Evolutionary conservation across 1,284 basidiomycete species (phyloP).

Genomic region (Ustilago sp.): DNA sequence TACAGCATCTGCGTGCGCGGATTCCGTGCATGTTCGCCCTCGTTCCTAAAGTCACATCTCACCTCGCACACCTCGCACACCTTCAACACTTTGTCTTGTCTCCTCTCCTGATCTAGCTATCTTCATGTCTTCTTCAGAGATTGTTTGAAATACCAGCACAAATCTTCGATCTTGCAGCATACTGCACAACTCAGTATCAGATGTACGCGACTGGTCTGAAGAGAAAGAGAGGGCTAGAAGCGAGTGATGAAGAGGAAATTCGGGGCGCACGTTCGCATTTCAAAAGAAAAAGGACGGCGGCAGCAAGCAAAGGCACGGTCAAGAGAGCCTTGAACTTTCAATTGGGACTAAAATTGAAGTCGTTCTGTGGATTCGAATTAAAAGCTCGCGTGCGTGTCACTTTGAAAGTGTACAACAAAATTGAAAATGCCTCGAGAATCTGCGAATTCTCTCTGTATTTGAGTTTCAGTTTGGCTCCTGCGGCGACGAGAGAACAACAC

Average conservation of each 20-base stretch:
- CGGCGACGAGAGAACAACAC: conserved; percentile 16
- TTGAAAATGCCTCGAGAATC: background rate
- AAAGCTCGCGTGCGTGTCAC: conserved; percentile 12
- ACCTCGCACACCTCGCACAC: background rate
- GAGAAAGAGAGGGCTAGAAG: background rate
- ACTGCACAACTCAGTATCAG: too few species aligned
- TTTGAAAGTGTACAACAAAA: background rate
- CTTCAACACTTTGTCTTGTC: background rate
- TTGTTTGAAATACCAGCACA: too few species aligned
- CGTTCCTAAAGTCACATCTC: conserved; percentile 21
- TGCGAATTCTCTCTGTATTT: background rate
- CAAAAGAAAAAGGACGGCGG: background rate
- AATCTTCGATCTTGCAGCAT: too few species aligned
- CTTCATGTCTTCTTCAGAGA: too few species aligned
- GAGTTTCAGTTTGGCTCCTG: background rate
- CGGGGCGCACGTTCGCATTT: conserved; percentile 5
- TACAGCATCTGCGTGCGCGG: conserved; percentile 7
- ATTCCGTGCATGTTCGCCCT: conserved; percentile 8
- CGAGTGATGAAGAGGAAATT: conserved; percentile 4
- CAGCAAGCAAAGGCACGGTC: background rate
- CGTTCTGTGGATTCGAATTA: background rate
- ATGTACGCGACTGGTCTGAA: too few species aligned
- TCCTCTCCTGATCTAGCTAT: background rate
- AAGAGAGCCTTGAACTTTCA: background rate
- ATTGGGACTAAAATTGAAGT: background rate